Percentiles rank a stretch among this genome's conserved stretches.
phyloP scores from a whole-genome alignment of 495 filamentous ascomycete species.

The Hyaloscypha variabilis region DNA sequence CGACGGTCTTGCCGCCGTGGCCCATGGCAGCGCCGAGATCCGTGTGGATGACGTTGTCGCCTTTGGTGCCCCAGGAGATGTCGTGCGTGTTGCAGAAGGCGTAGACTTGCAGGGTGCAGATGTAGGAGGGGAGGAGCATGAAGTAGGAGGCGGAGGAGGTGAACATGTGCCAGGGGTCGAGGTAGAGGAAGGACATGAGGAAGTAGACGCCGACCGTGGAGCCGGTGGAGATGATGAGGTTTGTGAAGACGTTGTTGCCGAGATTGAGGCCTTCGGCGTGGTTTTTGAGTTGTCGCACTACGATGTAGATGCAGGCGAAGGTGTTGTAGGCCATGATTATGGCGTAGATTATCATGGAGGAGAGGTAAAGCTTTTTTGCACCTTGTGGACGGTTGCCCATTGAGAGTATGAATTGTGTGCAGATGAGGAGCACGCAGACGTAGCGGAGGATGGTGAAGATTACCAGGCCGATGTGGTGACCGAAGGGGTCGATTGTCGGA shows the following conservation, averaged over 20 bases:
- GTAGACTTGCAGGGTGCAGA: constrained; percentile 97
- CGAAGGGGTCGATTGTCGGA: constrained; percentile 82
- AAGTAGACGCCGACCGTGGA: constrained; percentile 96
- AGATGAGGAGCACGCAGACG: constrained; percentile 82
- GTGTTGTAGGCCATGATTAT: constrained; percentile 97
- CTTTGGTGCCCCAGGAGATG: constrained; percentile 98
- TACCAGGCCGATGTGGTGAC: constrained; percentile 76
- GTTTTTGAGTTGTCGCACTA: constrained; percentile 73
- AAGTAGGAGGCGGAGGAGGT: constrained; percentile 94
- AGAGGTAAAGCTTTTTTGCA: constrained; percentile 87
- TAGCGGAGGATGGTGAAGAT: constrained; percentile 90
- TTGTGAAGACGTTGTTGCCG: constrained; percentile 88
- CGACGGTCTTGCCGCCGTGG: constrained; percentile 70
- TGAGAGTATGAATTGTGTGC: constrained; percentile 95
- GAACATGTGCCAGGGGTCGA: constrained; percentile 99
- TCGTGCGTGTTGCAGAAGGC: constrained; percentile 99
- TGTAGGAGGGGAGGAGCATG: constrained; percentile 85
- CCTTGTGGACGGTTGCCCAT: constrained; percentile 98
- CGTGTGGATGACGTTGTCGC: constrained; percentile 90
- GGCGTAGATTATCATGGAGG: constrained; percentile 81
- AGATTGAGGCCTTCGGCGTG: constrained; percentile 52
- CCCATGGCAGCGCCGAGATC: constrained; percentile 85
- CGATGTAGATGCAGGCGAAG: constrained; percentile 84
- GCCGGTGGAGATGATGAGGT: constrained; percentile 86
- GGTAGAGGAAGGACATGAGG: constrained; percentile 91